Evolutionary conservation across 371 early-diverging fungal species (phyloP), one percentile per base, ranked within the genome.

Genomic region (Lichtheimia ramosa): DNA sequence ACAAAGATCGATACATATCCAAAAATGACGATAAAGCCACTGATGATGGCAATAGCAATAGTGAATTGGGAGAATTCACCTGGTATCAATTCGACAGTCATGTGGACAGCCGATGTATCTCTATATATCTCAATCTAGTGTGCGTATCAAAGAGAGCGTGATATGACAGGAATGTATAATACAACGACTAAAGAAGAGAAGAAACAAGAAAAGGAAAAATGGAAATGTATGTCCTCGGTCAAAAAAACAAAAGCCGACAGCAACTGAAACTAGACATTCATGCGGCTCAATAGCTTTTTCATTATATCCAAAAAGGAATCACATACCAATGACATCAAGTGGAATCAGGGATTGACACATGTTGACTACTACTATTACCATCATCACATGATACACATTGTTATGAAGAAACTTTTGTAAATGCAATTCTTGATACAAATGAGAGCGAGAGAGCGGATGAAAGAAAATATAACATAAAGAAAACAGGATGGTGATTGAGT

Each of bases 1-100:
- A 95, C 73, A 68, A 94, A 83, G 66, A 97, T 83, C 20, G 97
- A 97, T 41, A 96, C 81, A 59, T 94, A 86, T 2, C 95, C 94
- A 66, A 94, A 94, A 49, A 90, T 57, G 34, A 92, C 75, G 62
- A 95, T 90, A 70, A 97, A 95, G 15, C 89, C 89, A 59, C 94
- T 93, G 23, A 93, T 61, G 21, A 92, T 71, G 14, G 81, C 84
- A n/a, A 81, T 77, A 60, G 62, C 77, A 61, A 77, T 69, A 28
- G 75, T 77, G 66, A 81, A 81, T 27, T 77, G 68, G 54, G 75
- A 73, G 48, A 80, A 68, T 62, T 80, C 74, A 51, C 81, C 81
- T 56, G 77, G 81, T 43, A 75, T 73, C 51, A 80, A 48, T 51
- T 65, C 53, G 48, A 65, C 65, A 18, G 61, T 27, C 65, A 65